A percentile compares a stretch with the other conserved stretches of the same genome.
These are phyloP conservation scores for Plasmodium malariae DNA, from an alignment of 169 alveolate species.

Conservation along the genomic window DNA sequence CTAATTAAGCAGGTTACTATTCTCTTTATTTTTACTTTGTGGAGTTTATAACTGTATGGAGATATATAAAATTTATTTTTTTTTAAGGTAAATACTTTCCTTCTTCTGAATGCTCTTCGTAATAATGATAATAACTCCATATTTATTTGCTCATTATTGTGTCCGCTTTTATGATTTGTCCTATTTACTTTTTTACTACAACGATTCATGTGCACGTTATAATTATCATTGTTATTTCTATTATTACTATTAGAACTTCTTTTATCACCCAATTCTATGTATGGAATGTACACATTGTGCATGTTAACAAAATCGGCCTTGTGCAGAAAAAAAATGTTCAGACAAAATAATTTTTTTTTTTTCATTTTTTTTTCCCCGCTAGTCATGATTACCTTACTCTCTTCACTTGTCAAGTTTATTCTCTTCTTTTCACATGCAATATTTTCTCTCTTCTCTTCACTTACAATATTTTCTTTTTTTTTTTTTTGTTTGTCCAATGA, in stretches of 20 bases:
- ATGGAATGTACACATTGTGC: constrained; percentile 70
- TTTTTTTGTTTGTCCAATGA: neutral
- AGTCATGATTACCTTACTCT: too few species aligned
- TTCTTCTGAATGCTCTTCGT: constrained; percentile 1
- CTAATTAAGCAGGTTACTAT: neutral
- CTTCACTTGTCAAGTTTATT: neutral
- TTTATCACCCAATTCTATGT: constrained; percentile 44
- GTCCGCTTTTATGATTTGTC: neutral
- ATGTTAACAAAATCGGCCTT: constrained; percentile 52
- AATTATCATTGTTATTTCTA: constrained; percentile 3
- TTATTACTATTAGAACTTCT: too few species aligned
- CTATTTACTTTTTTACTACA: neutral
- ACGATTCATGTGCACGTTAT: neutral
- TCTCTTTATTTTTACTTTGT: neutral
- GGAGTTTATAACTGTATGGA: constrained; percentile 20
- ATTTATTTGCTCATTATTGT: neutral
- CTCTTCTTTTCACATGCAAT: neutral
- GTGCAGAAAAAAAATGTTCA: constrained; percentile 46
- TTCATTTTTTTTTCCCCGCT: constrained; percentile 3
- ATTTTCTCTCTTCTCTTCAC: neutral
- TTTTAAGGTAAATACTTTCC: constrained; percentile 27
- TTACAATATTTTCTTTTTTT: constrained; percentile 18
- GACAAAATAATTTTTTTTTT: constrained; percentile 49
- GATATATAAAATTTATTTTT: constrained; percentile 5
- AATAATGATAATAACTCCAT: neutral